A percentile compares a stretch with the other conserved stretches of the same genome.
phyloP scores from a whole-genome alignment of 1,139 yeast species.

The Zygoascus meyerae region DNA sequence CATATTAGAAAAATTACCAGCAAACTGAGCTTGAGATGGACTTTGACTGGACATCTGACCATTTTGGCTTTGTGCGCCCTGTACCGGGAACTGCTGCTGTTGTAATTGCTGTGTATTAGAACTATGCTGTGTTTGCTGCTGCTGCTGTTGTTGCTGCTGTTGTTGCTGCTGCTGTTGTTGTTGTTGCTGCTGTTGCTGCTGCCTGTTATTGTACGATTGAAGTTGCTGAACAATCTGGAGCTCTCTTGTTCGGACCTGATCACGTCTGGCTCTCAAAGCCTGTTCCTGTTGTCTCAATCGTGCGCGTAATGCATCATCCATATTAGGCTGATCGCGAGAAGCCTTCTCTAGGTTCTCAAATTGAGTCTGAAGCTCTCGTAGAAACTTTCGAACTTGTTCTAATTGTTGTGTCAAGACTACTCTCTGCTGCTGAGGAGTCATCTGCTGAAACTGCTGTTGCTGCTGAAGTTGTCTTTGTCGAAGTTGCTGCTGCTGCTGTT shows the following conservation, averaged over 20 bases:
- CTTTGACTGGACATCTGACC: too few species aligned
- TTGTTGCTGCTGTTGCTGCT: slow-evolving; percentile 23
- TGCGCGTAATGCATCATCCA: slow-evolving; percentile 20
- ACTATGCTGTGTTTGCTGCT: slow-evolving; percentile 8
- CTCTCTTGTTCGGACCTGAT: slow-evolving; percentile 23
- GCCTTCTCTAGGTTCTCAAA: slow-evolving; percentile 21
- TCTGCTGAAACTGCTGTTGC: slow-evolving; percentile 18
- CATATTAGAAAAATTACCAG: neutral
- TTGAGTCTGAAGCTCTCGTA: slow-evolving; percentile 20
- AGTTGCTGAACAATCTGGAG: slow-evolving; percentile 29
- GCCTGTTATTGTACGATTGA: slow-evolving; percentile 14
- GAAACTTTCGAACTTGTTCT: slow-evolving; percentile 20
- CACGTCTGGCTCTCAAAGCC: slow-evolving; percentile 23
- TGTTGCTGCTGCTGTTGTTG: slow-evolving; percentile 13
- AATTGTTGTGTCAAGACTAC: slow-evolving; percentile 23
- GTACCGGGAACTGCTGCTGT: slow-evolving; percentile 7
- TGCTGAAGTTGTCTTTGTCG: slow-evolving; percentile 15
- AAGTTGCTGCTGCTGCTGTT: slow-evolving; percentile 16
- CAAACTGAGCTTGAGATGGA: too few species aligned
- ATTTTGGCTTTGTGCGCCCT: too few species aligned
- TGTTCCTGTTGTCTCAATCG: slow-evolving; percentile 23
- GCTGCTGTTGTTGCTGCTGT: slow-evolving; percentile 17
- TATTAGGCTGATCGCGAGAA: slow-evolving; percentile 22
- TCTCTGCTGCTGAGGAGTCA: slow-evolving; percentile 27
- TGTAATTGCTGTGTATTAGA: slow-evolving; percentile 1